Percentiles rank a stretch among this genome's conserved stretches.
phyloP scores from a whole-genome alignment of 495 filamentous ascomycete species.

The Neurospora sp. region DNA sequence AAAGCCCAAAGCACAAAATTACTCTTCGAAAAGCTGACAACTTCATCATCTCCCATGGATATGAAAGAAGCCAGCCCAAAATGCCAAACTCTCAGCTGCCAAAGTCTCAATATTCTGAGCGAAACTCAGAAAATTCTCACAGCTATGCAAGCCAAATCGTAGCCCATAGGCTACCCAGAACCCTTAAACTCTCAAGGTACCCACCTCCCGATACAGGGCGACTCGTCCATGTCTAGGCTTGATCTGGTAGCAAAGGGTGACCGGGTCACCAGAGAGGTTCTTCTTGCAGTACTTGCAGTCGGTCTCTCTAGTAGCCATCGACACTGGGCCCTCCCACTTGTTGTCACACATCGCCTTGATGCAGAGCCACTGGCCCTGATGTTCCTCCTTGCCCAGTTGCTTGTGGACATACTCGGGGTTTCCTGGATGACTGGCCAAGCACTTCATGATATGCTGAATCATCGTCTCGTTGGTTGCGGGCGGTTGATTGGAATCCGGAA shows the following conservation, averaged over 20 bases:
- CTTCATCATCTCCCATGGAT: neutral
- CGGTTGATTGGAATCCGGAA: slow-evolving; percentile 3
- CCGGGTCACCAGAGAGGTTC: neutral
- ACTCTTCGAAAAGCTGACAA: neutral
- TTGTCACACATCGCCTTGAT: slow-evolving; percentile 4
- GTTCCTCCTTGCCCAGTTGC: neutral
- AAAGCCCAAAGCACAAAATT: neutral
- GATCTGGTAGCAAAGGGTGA: slow-evolving; percentile 6
- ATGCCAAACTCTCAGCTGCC: neutral
- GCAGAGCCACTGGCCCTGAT: slow-evolving; percentile 4
- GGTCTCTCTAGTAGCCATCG: neutral
- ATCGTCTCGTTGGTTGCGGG: slow-evolving; percentile 4
- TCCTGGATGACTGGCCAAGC: neutral
- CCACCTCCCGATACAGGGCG: slow-evolving; percentile 1
- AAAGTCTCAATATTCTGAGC: neutral
- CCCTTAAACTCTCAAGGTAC: neutral
- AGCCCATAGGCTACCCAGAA: neutral
- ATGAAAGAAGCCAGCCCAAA: neutral
- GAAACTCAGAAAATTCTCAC: neutral
- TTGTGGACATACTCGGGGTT: slow-evolving; percentile 1
- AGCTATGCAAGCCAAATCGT: neutral
- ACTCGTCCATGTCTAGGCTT: neutral
- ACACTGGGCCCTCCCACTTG: neutral
- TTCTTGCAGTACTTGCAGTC: slow-evolving; percentile 1
- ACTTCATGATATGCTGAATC: slow-evolving; percentile 3